phyloP scores from a whole-genome alignment of 164 flowering plant genomes.

The Stephania yunnanensis region DNA sequence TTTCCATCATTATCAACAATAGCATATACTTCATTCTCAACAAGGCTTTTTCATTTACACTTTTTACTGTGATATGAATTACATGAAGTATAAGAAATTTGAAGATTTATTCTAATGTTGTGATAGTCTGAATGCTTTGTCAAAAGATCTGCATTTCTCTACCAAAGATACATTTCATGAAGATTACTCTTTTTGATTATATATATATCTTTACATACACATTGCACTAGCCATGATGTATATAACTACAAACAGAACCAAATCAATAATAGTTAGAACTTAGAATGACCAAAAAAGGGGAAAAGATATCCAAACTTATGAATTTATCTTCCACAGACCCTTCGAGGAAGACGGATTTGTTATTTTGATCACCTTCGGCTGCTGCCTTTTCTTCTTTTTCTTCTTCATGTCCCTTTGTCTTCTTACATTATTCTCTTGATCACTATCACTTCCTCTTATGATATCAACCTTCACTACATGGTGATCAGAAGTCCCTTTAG shows the following conservation, averaged over 20 bases:
- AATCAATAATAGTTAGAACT: not conserved
- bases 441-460: conserved; percentile 17
- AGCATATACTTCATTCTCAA: too few species aligned
- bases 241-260: not conserved
- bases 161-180: too few species aligned
- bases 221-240: conserved; percentile 7
- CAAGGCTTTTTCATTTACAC: too few species aligned
- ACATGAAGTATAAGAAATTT: too few species aligned
- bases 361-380: conserved; percentile 19
- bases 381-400: conserved; percentile 16
- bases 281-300: not conserved
- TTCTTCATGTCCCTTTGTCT: not conserved
- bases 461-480: conserved; percentile 87
- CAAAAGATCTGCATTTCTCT: too few species aligned
- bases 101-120: too few species aligned
- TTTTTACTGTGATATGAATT: too few species aligned
- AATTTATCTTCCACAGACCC: conserved; percentile 30
- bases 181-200: not conserved
- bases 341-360: conserved; percentile 25
- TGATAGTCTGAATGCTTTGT: too few species aligned
- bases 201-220: not conserved
- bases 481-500: conserved; percentile 97
- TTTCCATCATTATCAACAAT: too few species aligned
- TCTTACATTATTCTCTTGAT: conserved; percentile 8
- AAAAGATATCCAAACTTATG: not conserved